These are phyloP conservation scores for Tulasnella sp. DNA, from an alignment of 768 basidiomycete genomes.

Conservation along the genomic window DNA sequence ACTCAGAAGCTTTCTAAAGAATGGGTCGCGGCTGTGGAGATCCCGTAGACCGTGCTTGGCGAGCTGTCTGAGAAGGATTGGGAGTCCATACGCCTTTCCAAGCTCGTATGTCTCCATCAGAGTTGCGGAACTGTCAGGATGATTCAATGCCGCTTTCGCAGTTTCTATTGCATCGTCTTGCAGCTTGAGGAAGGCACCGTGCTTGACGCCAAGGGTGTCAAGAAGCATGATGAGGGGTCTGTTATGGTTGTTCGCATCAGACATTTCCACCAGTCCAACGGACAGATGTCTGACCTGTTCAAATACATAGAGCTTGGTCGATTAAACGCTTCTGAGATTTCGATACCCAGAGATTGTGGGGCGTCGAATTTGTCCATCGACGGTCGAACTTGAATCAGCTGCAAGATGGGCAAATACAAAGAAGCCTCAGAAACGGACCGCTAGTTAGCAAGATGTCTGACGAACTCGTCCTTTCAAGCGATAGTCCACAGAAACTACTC, in stretches of 20 bases:
- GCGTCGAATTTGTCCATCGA: slow-evolving; percentile 76
- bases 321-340: slow-evolving; percentile 64
- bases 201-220: slow-evolving; percentile 65
- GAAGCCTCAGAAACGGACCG: not conserved
- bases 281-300: slow-evolving; percentile 53
- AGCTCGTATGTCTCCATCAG: slow-evolving; percentile 51
- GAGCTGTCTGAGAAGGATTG: slow-evolving; percentile 53
- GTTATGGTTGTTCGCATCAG: not conserved
- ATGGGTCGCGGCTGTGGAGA: slow-evolving; percentile 38
- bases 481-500: slow-evolving; percentile 66
- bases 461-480: slow-evolving; percentile 37
- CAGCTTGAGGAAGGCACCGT: slow-evolving; percentile 54
- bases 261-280: not conserved
- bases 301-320: slow-evolving; percentile 60
- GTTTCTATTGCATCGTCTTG: slow-evolving; percentile 57
- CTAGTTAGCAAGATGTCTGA: not conserved
- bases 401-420: not conserved
- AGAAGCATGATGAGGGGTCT: slow-evolving; percentile 75
- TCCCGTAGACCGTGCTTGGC: slow-evolving; percentile 49
- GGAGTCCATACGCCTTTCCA: slow-evolving; percentile 47
- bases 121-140: slow-evolving; percentile 45
- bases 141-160: slow-evolving; percentile 58
- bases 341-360: slow-evolving; percentile 48
- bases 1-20: slow-evolving; percentile 53
- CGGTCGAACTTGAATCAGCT: slow-evolving; percentile 59